Conservation (phyloP, 495 filamentous ascomycete genomes). For the Lasiosphaeria ovina region DNA sequence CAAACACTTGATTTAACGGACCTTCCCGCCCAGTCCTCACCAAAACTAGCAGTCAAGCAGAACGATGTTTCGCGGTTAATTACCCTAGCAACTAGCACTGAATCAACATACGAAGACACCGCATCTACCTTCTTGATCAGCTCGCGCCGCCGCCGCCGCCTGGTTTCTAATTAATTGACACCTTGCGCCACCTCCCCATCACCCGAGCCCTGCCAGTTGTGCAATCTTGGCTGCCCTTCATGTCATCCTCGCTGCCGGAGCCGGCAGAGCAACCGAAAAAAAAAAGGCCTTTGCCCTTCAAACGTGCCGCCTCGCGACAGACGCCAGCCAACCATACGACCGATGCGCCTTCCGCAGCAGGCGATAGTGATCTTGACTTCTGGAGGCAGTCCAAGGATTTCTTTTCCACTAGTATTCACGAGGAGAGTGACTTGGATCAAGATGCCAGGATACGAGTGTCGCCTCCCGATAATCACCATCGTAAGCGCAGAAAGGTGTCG, state of each 20-base stretch:
- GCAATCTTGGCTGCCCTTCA: constrained; percentile 2
- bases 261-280: constrained; percentile 17
- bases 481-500: constrained; percentile 22
- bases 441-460: constrained; percentile 19
- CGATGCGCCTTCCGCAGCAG: constrained; percentile 13
- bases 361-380: constrained; percentile 53
- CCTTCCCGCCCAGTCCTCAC: too few relatives aligned
- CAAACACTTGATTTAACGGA: too few relatives aligned
- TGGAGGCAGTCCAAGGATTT: constrained; percentile 67
- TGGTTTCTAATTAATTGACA: too few relatives aligned
- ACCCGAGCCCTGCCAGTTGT: background rate
- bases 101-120: too few relatives aligned
- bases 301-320: constrained; percentile 54
- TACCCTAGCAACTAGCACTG: too few relatives aligned
- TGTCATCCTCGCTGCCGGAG: constrained; percentile 13
- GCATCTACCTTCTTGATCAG: too few relatives aligned
- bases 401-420: constrained; percentile 58
- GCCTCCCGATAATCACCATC: constrained; percentile 8
- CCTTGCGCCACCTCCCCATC: background rate
- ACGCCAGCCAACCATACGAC: constrained; percentile 5
- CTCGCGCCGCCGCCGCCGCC: too few relatives aligned
- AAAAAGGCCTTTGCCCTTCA: constrained; percentile 67
- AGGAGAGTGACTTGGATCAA: constrained; percentile 33
- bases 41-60: too few relatives aligned
- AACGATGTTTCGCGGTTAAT: too few relatives aligned